Evolutionary conservation across 495 filamentous ascomycete species (phyloP).

Genomic region (Rostrohypoxylon terebratum): DNA sequence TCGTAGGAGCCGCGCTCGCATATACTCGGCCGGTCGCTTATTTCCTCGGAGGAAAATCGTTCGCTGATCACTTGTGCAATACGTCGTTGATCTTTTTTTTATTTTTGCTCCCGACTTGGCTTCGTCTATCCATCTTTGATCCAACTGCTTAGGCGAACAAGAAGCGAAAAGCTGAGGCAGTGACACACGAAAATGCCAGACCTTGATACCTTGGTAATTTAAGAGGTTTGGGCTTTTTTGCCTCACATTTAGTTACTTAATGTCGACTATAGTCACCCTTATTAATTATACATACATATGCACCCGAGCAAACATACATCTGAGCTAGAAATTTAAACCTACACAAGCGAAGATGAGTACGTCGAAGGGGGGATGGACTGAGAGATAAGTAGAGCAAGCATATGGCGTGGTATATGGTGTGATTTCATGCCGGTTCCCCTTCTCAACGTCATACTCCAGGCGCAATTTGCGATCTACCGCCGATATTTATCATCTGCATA

Average conservation of each 20-base stretch:
- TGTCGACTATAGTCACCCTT: conserved; percentile 1
- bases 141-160: background rate
- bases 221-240: background rate
- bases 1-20: conserved; percentile 17
- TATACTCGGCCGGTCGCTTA: background rate
- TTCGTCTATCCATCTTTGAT: background rate
- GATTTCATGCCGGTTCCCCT: conserved; percentile 26
- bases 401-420: conserved; percentile 20
- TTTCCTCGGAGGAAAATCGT: background rate
- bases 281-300: background rate
- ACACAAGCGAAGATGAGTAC: background rate
- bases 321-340: background rate
- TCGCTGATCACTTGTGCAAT: conserved; percentile 1
- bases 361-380: background rate
- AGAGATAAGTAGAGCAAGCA: background rate
- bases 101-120: background rate
- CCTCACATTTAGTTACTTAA: background rate
- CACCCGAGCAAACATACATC: conserved; percentile 3
- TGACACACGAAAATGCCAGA: conserved; percentile 17
- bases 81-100: background rate
- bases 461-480: conserved; percentile 1
- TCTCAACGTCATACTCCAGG: conserved; percentile 33
- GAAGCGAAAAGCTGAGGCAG: conserved; percentile 5
- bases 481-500: conserved; percentile 20
- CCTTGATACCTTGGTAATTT: conserved; percentile 6